Base-by-base conservation (phyloP, 169 alveolate genomes). In the Plasmodium gonderi region DNA sequence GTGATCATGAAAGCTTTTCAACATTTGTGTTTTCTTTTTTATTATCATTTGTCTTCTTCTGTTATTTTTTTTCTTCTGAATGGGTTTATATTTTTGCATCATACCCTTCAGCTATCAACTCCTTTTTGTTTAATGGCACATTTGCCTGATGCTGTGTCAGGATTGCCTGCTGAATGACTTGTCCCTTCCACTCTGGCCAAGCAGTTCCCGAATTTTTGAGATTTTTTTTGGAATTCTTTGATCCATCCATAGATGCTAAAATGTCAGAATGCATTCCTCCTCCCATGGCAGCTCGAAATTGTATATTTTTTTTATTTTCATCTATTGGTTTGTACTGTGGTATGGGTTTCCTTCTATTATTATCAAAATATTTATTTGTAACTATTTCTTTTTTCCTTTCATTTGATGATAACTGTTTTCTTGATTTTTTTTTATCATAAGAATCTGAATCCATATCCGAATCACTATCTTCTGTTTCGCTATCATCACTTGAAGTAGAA, bases 161-260 rank as follows among this genome's bases (percentile, higher is more conserved):
- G 75, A 96, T 95, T 8, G 98, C 97, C 87, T 97, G 98, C 82
- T 97, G 98, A 49, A 97, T 97, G 9, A 96, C 98, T 79, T 97
- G 98, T 17, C 98, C 98, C 96, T 97, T 97, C 98, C 98, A 97
- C 79, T 97, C 98, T 45, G 95, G 97, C 98, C 98, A 97, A 9
- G 98, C 98, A 2, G 96, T 90, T 40, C 92, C 97, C 36, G 96
- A 94, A 69, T 96, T 97, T 79, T 80, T 96, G 67, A 90, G 96
- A 79, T 64, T 90, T 89, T 60, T 91, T 76, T 78, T 78, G 23
- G 33, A 64, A 49, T 75, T 69, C 91, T 90, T 64, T 51, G 96
- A 96, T 14, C 95, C 65, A 60, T 96, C 98, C 90, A 96, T 95
- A 44, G 95, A 90, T 45, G 94, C 97, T 77, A 96, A 91, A 91